phyloP scores from a whole-genome alignment of 148 eudicot genomes.

The Euryodendron excelsum region DNA sequence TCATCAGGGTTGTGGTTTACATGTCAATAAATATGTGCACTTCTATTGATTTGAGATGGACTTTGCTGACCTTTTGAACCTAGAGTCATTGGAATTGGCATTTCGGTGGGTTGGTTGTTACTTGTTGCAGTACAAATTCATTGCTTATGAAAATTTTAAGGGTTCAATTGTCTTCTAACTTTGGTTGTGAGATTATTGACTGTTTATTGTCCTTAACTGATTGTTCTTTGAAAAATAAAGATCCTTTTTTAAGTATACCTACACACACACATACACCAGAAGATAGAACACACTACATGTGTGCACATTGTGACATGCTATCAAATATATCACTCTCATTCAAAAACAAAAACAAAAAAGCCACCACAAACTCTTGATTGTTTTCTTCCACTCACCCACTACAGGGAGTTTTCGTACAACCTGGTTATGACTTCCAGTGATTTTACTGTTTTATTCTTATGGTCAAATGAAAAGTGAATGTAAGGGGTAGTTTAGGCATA shows the following conservation, averaged over 20 bases:
- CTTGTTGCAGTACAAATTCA: neutral
- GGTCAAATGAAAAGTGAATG: no score
- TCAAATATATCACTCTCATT: no score
- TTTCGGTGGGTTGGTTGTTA: neutral
- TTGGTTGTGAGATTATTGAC: neutral
- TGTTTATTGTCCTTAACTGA: neutral
- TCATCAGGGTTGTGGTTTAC: neutral
- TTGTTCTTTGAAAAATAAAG: neutral
- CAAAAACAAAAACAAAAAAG: no score
- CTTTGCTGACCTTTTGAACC: neutral
- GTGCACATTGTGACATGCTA: no score
- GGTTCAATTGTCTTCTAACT: neutral
- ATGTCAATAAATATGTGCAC: neutral
- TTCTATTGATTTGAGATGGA: neutral
- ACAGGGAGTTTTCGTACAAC: no score
- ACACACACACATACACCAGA: neutral
- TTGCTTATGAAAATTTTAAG: neutral
- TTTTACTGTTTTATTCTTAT: no score
- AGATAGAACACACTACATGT: no score
- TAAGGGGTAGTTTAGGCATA: no score
- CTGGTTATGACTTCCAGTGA: no score
- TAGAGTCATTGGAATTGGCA: neutral
- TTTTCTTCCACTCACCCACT: no score
- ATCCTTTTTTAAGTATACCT: neutral
- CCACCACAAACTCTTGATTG: no score